Base-by-base conservation (phyloP, 768 basidiomycete genomes). In the Tricholoma saponaceum region DNA sequence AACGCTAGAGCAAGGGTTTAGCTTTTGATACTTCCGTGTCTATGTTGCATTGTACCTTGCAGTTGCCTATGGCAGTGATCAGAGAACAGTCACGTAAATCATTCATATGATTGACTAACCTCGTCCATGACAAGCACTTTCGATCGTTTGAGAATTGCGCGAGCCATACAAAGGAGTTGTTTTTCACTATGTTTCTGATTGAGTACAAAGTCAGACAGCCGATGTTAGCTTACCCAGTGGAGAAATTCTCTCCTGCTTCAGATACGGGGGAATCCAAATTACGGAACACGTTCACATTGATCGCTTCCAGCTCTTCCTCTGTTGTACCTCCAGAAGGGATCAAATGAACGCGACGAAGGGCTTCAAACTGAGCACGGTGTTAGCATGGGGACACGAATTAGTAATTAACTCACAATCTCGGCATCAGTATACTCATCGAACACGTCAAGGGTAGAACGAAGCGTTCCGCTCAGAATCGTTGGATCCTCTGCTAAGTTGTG, bases 211-310 rank as follows among this genome's bases (percentile, higher is more conserved):
- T 52, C 26, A 12, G 13, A 12, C 4, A 23, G 35, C 28, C n/a
- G 12, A 44, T 7, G 16, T 14, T 3, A 1, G 67, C 78, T 46
- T 56, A 89, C 87, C 89, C 90, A 7, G 89, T 88, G 0, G 89
- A 92, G 68, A 95, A 94, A 73, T 94, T 95, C 18, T 95, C 92
- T 14, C 90, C 91, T 1, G 88, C 90, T 73, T 95, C 92, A 1
- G 87, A 86, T 3, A 92, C 88, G 8, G 78, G 62, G 0, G 84
- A 87, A 60, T 92, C 89, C 5, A 92, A 73, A 64, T 86, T 83
- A 22, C 86, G 82, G 81, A 91, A 91, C 3, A 90, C 82, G 58
- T 93, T 93, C 30, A 67, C 76, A 59, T 93, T 93, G 56, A 90
- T 72, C 16, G 71, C 75, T 7, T 79, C 76, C 7, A 70, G 69